Base-by-base conservation (phyloP, 179 eudicot genomes). In the Nepenthes alata region DNA sequence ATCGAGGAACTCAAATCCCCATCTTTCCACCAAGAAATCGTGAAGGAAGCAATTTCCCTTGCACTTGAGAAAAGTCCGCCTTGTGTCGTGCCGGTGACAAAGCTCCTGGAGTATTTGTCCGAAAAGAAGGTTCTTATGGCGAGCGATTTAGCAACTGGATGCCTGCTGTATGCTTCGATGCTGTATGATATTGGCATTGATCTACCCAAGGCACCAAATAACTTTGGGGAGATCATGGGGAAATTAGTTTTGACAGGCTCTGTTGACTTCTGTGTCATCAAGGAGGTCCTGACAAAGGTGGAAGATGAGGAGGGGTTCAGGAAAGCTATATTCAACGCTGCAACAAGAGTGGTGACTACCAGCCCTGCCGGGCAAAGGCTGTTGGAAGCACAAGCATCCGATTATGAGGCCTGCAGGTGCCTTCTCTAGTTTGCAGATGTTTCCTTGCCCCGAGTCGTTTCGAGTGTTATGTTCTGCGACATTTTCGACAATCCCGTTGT, bases 61-160 rank as follows among this genome's bases (percentile, higher is more conserved):
- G 96, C 85, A 2, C 52, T 95, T 65, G 96, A 95, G 56, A 88
- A 91, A 72, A 86, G 80, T 64, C 88, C 85, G 2, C 99, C 99
- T 4, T 64, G 75, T 47, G 87, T 84, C 7, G 88, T 84, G 11
- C 90, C 82, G 2, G 75, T 88, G 45, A 80, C 70, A 0, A 81
- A 84, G 61, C 96, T 95, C 55, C 67, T 95, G 4, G 88, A 87
- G 55, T 70, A 85, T 73, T 59, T 95, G 75, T 68, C 81, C 35
- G 62, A 75, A 5, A 84, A 87, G 71, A 78, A 81, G 65, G 88
- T 85, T 48, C 39, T 95, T 53, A 72, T 78, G 4, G 64, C 75
- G 10, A 59, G 59, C 12, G 95, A 91, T 66, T 25, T 95, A n/a
- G 75, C 65, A 2, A 62, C 77, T 1, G 97, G 99, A 8, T 91